Percentiles rank a stretch among this genome's conserved stretches.
Conservation (phyloP, 805 yeast species). For the Lipomyces mesembrius region DNA sequence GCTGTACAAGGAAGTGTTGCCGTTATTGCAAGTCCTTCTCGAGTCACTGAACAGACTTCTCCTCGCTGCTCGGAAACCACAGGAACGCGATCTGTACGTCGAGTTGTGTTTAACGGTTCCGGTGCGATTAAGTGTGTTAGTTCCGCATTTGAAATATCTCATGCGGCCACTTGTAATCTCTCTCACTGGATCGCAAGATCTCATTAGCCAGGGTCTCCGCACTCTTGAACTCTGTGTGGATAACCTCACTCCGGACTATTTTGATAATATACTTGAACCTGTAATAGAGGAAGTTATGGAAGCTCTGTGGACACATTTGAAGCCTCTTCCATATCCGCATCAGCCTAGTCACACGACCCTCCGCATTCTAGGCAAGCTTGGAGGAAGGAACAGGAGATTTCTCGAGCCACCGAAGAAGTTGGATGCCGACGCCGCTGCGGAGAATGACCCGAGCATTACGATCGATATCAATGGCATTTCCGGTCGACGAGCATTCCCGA, state of each 20-base stretch:
- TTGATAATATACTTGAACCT: constrained; percentile 96
- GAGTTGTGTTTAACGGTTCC: constrained; percentile 96
- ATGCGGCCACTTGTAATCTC: constrained; percentile 93
- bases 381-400: constrained; percentile 91
- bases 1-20: constrained; percentile 89
- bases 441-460: constrained; percentile 70
- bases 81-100: constrained; percentile 91
- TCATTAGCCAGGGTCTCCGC: constrained; percentile 91
- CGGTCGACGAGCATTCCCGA: constrained; percentile 66
- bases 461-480: constrained; percentile 73
- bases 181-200: constrained; percentile 83
- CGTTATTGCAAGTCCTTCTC: constrained; percentile 80
- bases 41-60: constrained; percentile 86
- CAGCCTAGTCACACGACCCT: constrained; percentile 95
- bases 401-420: constrained; percentile 76
- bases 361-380: constrained; percentile 89
- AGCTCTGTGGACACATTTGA: constrained; percentile 86
- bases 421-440: constrained; percentile 52
- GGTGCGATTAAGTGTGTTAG: constrained; percentile 87
- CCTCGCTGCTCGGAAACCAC: constrained; percentile 80
- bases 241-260: constrained; percentile 91
- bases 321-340: constrained; percentile 92
- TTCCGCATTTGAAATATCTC: constrained; percentile 85
- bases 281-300: constrained; percentile 93
- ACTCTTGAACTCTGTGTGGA: constrained; percentile 96